Percentiles rank a stretch among this genome's conserved stretches.
Conservation (phyloP, 164 flowering plant genomes). For the Vitis riparia region DNA sequence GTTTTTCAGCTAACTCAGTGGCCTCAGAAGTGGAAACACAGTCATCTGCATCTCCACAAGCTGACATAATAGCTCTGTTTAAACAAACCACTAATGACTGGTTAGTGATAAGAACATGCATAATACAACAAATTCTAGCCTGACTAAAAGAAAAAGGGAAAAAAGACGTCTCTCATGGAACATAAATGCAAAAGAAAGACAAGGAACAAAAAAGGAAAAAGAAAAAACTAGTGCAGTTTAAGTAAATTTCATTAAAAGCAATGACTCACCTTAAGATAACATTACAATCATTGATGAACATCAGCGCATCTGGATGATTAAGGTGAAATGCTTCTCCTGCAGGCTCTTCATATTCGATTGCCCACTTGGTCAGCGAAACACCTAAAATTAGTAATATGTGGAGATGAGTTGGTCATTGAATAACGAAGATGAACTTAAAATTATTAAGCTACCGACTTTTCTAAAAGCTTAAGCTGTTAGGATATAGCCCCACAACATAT, state of each 20-base stretch:
- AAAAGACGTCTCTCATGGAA: too few relatives aligned
- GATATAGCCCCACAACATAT: too few relatives aligned
- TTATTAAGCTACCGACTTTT: too few relatives aligned
- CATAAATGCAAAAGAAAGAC: too few relatives aligned
- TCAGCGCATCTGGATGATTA: conserved; percentile 73
- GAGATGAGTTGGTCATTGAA: not conserved
- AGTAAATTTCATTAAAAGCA: not conserved
- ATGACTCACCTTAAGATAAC: conserved; percentile 67
- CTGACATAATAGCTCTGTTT: conserved; percentile 72
- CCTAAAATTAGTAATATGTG: conserved; percentile 45
- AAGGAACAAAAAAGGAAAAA: too few relatives aligned
- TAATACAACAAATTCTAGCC: conserved; percentile 5
- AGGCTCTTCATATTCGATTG: conserved; percentile 93
- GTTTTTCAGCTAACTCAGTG: conserved; percentile 52
- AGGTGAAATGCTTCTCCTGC: conserved; percentile 88
- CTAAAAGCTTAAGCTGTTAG: too few relatives aligned
- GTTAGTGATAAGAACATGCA: too few relatives aligned
- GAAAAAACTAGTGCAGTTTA: not conserved
- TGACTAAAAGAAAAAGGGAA: too few relatives aligned
- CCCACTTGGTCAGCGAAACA: conserved; percentile 81
- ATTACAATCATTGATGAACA: conserved; percentile 83
- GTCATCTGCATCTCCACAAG: conserved; percentile 80
- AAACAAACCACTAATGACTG: too few relatives aligned
- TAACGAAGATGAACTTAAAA: too few relatives aligned
- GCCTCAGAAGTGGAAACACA: conserved; percentile 83